phyloP scores from a whole-genome alignment of 2,329 filamentous ascomycete species.

The Rhinocladiella similis region DNA sequence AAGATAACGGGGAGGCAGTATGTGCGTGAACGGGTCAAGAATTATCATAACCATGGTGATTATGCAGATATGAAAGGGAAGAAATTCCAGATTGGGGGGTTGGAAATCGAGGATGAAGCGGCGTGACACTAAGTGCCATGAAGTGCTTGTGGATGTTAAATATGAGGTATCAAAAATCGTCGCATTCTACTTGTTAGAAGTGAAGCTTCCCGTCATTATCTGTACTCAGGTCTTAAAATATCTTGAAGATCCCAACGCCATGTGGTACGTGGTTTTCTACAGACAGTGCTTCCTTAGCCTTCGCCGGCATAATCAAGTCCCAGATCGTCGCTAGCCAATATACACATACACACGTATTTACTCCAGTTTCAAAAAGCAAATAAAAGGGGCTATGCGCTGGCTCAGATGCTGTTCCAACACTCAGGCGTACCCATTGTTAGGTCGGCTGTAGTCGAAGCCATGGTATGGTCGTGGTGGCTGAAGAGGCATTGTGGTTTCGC shows the following conservation, averaged over 20 bases:
- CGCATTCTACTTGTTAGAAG: too few relatives aligned
- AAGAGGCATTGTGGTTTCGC: neutral
- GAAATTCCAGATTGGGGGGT: conserved; percentile 9
- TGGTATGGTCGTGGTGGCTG: neutral
- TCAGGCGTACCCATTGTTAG: neutral
- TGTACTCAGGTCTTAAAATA: too few relatives aligned
- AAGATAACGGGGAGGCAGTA: conserved; percentile 4
- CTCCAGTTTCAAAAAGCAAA: too few relatives aligned
- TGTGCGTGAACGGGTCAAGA: conserved; percentile 7
- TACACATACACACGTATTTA: too few relatives aligned
- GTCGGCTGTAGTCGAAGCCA: neutral
- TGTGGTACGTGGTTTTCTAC: too few relatives aligned
- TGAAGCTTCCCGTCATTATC: too few relatives aligned
- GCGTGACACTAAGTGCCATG: neutral
- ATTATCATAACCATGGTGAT: conserved; percentile 12
- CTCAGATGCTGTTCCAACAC: neutral
- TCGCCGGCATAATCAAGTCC: too few relatives aligned
- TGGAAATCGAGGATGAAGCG: conserved; percentile 16
- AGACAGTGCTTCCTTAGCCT: too few relatives aligned
- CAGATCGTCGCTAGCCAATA: too few relatives aligned
- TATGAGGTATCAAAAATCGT: neutral
- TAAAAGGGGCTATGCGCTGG: too few relatives aligned
- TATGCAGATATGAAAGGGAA: conserved; percentile 13
- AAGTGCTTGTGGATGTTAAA: neutral
- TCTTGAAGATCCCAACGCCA: too few relatives aligned